Percentiles rank a stretch among this genome's conserved stretches.
Evolutionary conservation across 192 early-diverging fungal species (phyloP).

Genomic region (Rhizoclosmatium globosum): DNA sequence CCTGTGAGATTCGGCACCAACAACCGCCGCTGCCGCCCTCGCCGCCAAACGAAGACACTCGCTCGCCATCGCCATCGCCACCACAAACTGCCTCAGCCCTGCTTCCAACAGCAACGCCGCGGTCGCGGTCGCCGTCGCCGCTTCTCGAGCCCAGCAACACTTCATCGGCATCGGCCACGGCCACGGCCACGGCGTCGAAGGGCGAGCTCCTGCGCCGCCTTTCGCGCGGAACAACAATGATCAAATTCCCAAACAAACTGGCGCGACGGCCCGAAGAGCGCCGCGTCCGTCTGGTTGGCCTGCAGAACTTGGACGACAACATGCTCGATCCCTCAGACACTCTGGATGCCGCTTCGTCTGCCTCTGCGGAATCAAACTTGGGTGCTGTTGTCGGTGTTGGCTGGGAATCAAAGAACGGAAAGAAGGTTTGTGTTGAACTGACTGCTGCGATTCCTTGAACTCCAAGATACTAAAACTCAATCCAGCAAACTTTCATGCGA

Average conservation of each 20-base stretch:
- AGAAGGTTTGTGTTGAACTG: constrained; percentile 33
- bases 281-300: constrained; percentile 42
- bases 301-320: constrained; percentile 40
- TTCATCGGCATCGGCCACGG: too few species aligned
- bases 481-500: constrained; percentile 54
- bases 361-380: neutral
- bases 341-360: neutral
- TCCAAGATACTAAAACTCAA: neutral
- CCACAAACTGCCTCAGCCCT: too few species aligned
- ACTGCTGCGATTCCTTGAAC: neutral
- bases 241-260: constrained; percentile 56
- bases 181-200: neutral
- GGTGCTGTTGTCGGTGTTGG: neutral
- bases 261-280: constrained; percentile 51
- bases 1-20: too few species aligned
- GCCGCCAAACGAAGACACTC: neutral
- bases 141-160: too few species aligned
- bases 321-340: constrained; percentile 30
- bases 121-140: neutral
- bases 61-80: neutral
- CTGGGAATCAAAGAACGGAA: constrained; percentile 52
- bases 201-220: neutral
- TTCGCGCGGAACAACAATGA: constrained; percentile 48
- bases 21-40: neutral
- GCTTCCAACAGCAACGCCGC: neutral